phyloP scores from a whole-genome alignment of 768 basidiomycete genomes.

The Boletus rufocinnamomeus region DNA sequence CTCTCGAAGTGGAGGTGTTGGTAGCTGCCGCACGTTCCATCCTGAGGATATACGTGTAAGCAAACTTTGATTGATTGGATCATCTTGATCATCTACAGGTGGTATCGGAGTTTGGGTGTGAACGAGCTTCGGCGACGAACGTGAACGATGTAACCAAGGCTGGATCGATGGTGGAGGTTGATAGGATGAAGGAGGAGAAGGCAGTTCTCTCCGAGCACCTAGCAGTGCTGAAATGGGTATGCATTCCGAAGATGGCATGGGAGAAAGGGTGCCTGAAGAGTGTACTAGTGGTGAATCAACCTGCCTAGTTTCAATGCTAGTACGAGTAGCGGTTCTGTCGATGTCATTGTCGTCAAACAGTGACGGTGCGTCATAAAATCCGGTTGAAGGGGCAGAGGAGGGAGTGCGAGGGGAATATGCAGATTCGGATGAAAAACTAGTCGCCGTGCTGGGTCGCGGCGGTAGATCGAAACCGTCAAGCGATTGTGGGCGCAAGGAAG shows the following conservation, averaged over 20 bases:
- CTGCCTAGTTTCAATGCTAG: conserved; percentile 7
- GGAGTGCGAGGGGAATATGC: conserved; percentile 43
- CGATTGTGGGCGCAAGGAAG: conserved; percentile 38
- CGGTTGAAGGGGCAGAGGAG: conserved; percentile 43
- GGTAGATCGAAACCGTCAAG: conserved; percentile 24
- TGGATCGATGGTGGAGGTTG: conserved; percentile 34
- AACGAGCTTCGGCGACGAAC: conserved; percentile 40
- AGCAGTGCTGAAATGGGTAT: conserved; percentile 24
- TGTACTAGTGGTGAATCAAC: conserved; percentile 18
- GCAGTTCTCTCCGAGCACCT: conserved; percentile 28
- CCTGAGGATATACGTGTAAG: conserved; percentile 26
- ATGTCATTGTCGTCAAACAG: conserved; percentile 30
- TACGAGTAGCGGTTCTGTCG: conserved; percentile 15
- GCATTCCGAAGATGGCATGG: conserved; percentile 34
- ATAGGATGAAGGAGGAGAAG: conserved; percentile 34
- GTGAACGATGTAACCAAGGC: conserved; percentile 36
- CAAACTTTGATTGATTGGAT: conserved; percentile 8
- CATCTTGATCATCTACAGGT: conserved; percentile 22
- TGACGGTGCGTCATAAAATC: conserved; percentile 23
- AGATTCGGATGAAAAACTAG: conserved; percentile 54
- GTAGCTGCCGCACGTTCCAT: conserved; percentile 33
- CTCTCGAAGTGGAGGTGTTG: conserved; percentile 34
- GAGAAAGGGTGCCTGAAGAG: conserved; percentile 31
- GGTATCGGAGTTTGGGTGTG: conserved; percentile 16
- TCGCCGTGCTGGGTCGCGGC: conserved; percentile 29